phyloP scores from a whole-genome alignment of 176 grass and related monocot genomes.

The barley (Hordeum vulgare) region MorexV3_pseudomolecules_assembly NC_058519.1:621784853-621785352 shows the following conservation, averaged over 20 bases:
- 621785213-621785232: slow-evolving; percentile 23
- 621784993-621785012: background rate
- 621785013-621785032: slow-evolving; percentile 1
- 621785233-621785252: background rate
- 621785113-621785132: background rate
- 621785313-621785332: background rate
- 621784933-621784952: background rate
- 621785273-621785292: slow-evolving; percentile 16
- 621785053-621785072: too few relatives aligned
- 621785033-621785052: background rate
- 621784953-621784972: background rate
- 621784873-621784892: background rate
- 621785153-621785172: slow-evolving; percentile 20
- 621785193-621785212: background rate
- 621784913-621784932: slow-evolving; percentile 3
- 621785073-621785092: too few relatives aligned
- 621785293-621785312: slow-evolving; percentile 12
- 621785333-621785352: background rate
- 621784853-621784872: background rate
- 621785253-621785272: background rate
- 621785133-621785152: background rate
- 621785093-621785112: too few relatives aligned
- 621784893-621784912: background rate
- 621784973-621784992: background rate
- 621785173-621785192: background rate